Base-by-base conservation (phyloP, 495 filamentous ascomycete genomes). In the Penicillium subrubescens region DNA sequence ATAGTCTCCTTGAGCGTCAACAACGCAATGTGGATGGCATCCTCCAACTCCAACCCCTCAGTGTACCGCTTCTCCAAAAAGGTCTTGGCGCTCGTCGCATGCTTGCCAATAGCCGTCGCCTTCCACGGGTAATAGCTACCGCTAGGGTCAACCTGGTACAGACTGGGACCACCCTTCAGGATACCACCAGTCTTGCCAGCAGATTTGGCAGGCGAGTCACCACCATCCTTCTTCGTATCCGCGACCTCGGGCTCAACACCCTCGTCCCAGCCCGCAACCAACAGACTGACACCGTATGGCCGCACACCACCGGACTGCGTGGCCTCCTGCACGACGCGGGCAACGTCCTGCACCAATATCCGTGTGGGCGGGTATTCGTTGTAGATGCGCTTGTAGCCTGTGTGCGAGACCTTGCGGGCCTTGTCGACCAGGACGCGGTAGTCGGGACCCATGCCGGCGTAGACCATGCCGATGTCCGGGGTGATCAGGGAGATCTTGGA, bases 401-500 rank as follows among this genome's bases (percentile, higher is more conserved):
- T 97, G 82, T 99, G 96, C n/a, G 92, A 95, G 61, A 97, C 95
- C 80, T 97, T 98, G 67, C 95, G 93, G 64, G 95, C 96, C 76
- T 92, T 93, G 83, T 99, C 95, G 62, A 97, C 96, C 51, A 99
- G 87, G 50, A 98, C 92, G 70, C 95, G 89, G 82, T 98, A 99
- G 80, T 99, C 96, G 57, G 95, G 95, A 19, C 96, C 93, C 95
- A 99, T 99, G 75, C 95, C 95, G 25, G 91, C 90, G 82, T 99
- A 99, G 72, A 99, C 96, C 96, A 97, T 98, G 77, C 96, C 96
- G 81, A 98, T 97, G 85, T 99, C 93, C 65, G 95, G 95, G 46
- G 96, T 98, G 82, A 99, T 92, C 71, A 95, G 87, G 76, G 91
- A 95, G 84, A 99, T 92, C 83, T 99, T 99, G 74, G 94, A 95